Conservation (phyloP, 225 moss, liverwort and hornwort species). For the Lunularia cruciata region DNA sequence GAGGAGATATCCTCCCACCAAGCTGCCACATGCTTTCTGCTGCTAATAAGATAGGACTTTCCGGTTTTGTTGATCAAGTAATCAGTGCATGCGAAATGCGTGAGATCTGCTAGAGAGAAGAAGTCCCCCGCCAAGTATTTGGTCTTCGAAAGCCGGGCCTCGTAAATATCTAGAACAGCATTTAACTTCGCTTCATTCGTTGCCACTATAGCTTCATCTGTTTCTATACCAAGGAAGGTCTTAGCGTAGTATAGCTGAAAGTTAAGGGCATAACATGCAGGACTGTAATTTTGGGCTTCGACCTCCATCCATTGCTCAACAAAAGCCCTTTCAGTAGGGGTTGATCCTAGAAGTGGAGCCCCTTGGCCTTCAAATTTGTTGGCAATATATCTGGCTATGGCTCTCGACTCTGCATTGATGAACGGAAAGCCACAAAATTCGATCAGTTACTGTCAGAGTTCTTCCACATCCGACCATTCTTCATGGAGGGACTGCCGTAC, state of each 20-base stretch:
- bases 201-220: constrained; percentile 21
- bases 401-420: constrained; percentile 5
- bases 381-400: not conserved
- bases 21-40: constrained; percentile 22
- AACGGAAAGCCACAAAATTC: not conserved
- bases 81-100: constrained; percentile 3
- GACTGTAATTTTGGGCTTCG: not conserved
- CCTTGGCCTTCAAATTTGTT: not conserved
- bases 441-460: too few relatives aligned
- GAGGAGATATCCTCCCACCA: constrained; percentile 35
- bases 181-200: not conserved
- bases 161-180: constrained; percentile 30
- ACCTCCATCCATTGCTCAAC: constrained; percentile 9
- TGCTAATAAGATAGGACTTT: not conserved
- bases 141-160: constrained; percentile 24
- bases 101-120: constrained; percentile 32
- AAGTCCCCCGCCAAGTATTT: constrained; percentile 39
- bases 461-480: too few relatives aligned
- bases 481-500: too few relatives aligned
- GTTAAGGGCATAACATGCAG: not conserved
- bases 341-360: not conserved
- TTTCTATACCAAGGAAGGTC: not conserved
- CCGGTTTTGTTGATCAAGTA: not conserved
- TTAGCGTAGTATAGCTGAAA: not conserved
- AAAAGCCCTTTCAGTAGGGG: not conserved